Conservation (phyloP, 1,284 basidiomycete genomes). For the Naganishia albida region DNA sequence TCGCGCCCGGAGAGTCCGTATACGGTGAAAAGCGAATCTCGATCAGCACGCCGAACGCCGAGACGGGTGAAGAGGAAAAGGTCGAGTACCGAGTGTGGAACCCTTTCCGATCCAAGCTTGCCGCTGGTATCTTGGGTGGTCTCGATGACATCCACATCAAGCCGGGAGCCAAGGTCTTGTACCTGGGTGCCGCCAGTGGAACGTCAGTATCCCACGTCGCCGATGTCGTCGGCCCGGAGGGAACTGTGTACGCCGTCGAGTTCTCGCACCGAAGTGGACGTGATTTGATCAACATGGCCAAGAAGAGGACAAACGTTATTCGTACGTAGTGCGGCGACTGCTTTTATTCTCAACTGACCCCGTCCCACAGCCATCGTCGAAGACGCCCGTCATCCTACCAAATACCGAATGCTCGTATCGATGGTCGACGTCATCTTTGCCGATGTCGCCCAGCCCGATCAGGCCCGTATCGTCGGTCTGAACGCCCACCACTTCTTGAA, state of each 20-base stretch:
- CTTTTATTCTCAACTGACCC: background rate
- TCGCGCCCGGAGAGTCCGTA: slow-evolving; percentile 95
- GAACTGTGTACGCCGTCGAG: slow-evolving; percentile 96
- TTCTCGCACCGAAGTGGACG: slow-evolving; percentile 95
- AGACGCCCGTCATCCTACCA: slow-evolving; percentile 91
- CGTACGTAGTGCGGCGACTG: slow-evolving; percentile 62
- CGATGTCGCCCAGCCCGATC: slow-evolving; percentile 97
- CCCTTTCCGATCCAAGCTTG: slow-evolving; percentile 96
- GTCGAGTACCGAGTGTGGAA: slow-evolving; percentile 99
- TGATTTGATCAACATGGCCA: slow-evolving; percentile 99
- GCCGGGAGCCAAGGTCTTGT: slow-evolving; percentile 94
- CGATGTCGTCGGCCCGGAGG: slow-evolving; percentile 96
- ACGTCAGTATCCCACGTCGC: slow-evolving; percentile 98
- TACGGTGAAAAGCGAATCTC: slow-evolving; percentile 97
- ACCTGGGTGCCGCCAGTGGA: slow-evolving; percentile 94
- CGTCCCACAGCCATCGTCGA: slow-evolving; percentile 78
- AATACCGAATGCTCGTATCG: slow-evolving; percentile 91
- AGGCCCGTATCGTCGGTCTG: slow-evolving; percentile 89
- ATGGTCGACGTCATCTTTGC: slow-evolving; percentile 96
- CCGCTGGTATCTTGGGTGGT: slow-evolving; percentile 94
- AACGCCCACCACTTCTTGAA: slow-evolving; percentile 98
- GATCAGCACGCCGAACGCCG: slow-evolving; percentile 68
- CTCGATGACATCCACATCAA: slow-evolving; percentile 91
- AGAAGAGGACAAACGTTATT: slow-evolving; percentile 98
- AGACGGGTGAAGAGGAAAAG: slow-evolving; percentile 69